Base-by-base conservation (phyloP, 1,284 basidiomycete genomes). In the Boletellus dicymbophilus region DNA sequence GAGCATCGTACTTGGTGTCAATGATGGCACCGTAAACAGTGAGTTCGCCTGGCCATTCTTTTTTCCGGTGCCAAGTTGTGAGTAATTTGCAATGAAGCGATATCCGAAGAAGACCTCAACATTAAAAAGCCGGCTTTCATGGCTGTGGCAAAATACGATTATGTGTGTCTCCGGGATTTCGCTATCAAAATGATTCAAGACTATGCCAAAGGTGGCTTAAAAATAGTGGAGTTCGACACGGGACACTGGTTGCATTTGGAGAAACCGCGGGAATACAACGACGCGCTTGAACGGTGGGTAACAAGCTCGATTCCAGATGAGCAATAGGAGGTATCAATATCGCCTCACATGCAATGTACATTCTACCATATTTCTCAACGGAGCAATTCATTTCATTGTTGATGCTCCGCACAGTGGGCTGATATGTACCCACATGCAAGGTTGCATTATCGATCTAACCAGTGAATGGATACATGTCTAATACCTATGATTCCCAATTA, bases 221-320 rank as follows among this genome's bases (percentile, higher is more conserved):
- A 63, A 13, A 41, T 56, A 10, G 62, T 44, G 28, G 63, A 67
- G 38, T 63, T 72, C 23, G 61, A 71, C 18, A 54, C 52, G 4
- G 70, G 67, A 0, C 67, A 69, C 31, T 69, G 68, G 65, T 44
- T 50, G 4, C 65, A 60, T 0, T 20, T 69, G 52, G 66, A 68
- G 43, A 60, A 48, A 28, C 52, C 70, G 0, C 51, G 57, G n/a
- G 56, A 58, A 7, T 56, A 67, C 23, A 72, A 67, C 22, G 49
- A 49, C 2, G 69, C 67, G 16, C 65, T 72, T 33, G 53, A 67
- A 31, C 47, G 37, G 26, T 72, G 69, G 67, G 43, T 55, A 13
- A 40, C 37, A 16, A 45, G 43, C 43, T 60, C 54, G 6, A n/a
- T 64, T 63, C 30, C 28, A 37, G 11, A 65, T 10, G 13, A 23